Evolutionary conservation across 306 rosid species (phyloP), one percentile per base, ranked within the genome.

Genomic region (Glycyrrhiza uralensis): DNA sequence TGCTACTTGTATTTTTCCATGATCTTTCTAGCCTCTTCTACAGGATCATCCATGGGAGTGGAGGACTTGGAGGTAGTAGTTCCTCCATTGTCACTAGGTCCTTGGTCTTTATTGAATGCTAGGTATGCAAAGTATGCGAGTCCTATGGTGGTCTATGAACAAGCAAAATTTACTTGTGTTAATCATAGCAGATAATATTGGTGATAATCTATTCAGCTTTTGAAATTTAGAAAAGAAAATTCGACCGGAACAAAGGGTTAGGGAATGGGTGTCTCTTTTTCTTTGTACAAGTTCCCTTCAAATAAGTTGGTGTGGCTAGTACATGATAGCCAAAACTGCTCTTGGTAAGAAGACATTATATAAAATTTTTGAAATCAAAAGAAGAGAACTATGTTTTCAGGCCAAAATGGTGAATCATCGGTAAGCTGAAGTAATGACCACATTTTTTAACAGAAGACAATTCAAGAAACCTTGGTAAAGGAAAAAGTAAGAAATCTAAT

Each of bases 1-100:
- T 32, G 46, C 78, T 87, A 94, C 87, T 91, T 89, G 83, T 94
- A 94, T 89, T 94, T 94, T 7, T 94, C 97, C 98, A 94, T 94
- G 76, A 94, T 94, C 84, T 80, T 91, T 70, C 81, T 76, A 29
- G 98, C 98, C 77, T 91, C 97, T 82, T 94, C 97, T 12, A 85
- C 82, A 30, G 90, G 85, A 59, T 94, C 97, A 1, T 86, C 96
- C 38, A 84, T 73, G 4, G 90, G 65, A 20, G 7, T 57, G n/a
- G 69, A 23, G 1, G 83, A n/a, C n/a, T n/a, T 39, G 35, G 80
- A 12, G 32, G 76, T 46, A n/a, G n/a, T n/a, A 51, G 79, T 67
- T 51, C 78, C 91, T 49, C 77, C 77, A 3, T 82, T 73, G 2
- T 62, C 79, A 2, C 68, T 79, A 46, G 90, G 84, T 9, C 95